Evolutionary conservation across 2,329 filamentous ascomycete genomes (phyloP).

Genomic region (Shiraia bambusicola): DNA sequence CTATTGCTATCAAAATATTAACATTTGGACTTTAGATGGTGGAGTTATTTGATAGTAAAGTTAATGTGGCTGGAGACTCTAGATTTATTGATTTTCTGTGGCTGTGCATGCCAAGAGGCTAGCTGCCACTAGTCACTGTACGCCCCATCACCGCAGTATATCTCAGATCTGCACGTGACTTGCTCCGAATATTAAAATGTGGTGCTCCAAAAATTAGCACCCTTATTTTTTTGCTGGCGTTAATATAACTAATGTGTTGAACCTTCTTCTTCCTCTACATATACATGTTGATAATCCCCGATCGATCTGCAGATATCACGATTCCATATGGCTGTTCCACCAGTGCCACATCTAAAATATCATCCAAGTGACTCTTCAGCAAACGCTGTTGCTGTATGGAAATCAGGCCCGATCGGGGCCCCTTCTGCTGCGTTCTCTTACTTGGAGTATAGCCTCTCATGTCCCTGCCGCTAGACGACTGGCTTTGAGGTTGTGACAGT

Average conservation of each 20-base stretch:
- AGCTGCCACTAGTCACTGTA: too few relatives aligned
- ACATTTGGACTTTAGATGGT: too few relatives aligned
- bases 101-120: too few relatives aligned
- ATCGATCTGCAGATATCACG: conserved; percentile 86
- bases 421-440: conserved; percentile 44
- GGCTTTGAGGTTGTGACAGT: conserved; percentile 25
- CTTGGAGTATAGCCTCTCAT: conserved; percentile 37
- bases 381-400: conserved; percentile 89
- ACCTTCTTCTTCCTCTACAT: conserved; percentile 45
- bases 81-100: too few relatives aligned
- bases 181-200: too few relatives aligned
- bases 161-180: too few relatives aligned
- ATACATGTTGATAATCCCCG: conserved; percentile 85
- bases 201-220: not conserved
- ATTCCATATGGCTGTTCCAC: conserved; percentile 89
- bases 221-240: too few relatives aligned
- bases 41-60: too few relatives aligned
- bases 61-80: too few relatives aligned
- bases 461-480: conserved; percentile 21
- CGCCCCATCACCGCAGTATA: too few relatives aligned
- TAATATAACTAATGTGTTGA: too few relatives aligned
- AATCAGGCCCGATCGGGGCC: conserved; percentile 80
- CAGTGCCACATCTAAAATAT: conserved; percentile 83
- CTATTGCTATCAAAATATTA: too few relatives aligned
- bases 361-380: conserved; percentile 82